These are phyloP conservation scores for Boletellus deceptivus DNA, from an alignment of 1,284 basidiomycete genomes.

Conservation along the genomic window DNA sequence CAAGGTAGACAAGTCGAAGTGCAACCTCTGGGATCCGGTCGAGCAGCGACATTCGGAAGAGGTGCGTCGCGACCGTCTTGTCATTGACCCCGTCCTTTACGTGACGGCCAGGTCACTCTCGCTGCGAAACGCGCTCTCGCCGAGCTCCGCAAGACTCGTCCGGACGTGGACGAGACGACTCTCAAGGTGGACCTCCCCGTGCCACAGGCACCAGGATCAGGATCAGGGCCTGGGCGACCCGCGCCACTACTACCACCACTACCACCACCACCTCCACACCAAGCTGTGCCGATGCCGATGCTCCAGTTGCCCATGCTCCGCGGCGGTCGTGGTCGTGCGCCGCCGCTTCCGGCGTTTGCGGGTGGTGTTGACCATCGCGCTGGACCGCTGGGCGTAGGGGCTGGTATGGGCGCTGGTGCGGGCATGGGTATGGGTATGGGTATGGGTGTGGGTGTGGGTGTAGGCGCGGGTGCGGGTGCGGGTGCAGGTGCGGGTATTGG, in stretches of 20 bases:
- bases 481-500: background rate
- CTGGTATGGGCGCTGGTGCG: background rate
- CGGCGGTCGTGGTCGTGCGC: background rate
- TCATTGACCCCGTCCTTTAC: background rate
- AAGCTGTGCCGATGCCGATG: background rate
- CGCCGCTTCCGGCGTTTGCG: too few species aligned
- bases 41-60: slow-evolving; percentile 65
- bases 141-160: slow-evolving; percentile 54
- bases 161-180: slow-evolving; percentile 53
- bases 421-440: background rate
- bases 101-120: slow-evolving; percentile 52
- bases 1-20: slow-evolving; percentile 43
- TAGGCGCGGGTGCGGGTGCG: background rate
- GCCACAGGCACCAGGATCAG: slow-evolving; percentile 17
- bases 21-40: slow-evolving; percentile 68
- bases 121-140: slow-evolving; percentile 66
- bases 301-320: background rate
- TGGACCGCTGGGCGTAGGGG: background rate
- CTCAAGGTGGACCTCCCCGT: slow-evolving; percentile 56
- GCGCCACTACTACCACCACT: too few species aligned
- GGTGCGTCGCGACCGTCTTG: slow-evolving; percentile 37
- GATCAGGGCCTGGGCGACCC: background rate
- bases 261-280: too few species aligned
- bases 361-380: too few species aligned
- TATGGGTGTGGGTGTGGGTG: background rate